These are phyloP conservation scores for Myxozyma udenii DNA, from an alignment of 805 yeast genomes.

Conservation along the genomic window DNA sequence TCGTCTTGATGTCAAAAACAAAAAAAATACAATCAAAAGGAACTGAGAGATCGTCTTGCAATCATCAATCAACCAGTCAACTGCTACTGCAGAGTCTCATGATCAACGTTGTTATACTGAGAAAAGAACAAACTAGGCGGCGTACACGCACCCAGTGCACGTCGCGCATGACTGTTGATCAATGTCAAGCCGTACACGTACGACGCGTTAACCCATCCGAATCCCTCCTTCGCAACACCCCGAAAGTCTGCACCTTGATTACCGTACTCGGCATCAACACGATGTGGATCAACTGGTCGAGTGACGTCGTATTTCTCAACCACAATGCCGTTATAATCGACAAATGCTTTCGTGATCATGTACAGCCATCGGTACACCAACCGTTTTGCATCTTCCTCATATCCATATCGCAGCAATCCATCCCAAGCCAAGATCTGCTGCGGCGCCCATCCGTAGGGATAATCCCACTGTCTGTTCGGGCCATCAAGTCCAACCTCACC, in stretches of 20 bases:
- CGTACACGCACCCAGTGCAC: conserved; percentile 77
- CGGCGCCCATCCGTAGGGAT: conserved; percentile 98
- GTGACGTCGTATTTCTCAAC: conserved; percentile 95
- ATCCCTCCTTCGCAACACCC: conserved; percentile 93
- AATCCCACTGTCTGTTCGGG: conserved; percentile 97
- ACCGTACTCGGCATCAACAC: conserved; percentile 94
- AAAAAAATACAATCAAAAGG: no score
- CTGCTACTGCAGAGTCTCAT: no score
- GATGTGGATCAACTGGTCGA: conserved; percentile 76
- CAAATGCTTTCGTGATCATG: conserved; percentile 84
- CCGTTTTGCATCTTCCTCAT: conserved; percentile 58
- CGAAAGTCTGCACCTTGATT: conserved; percentile 91
- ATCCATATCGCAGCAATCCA: conserved; percentile 75
- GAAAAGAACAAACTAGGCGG: conserved; percentile 60
- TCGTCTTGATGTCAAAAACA: no score
- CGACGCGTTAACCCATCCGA: conserved; percentile 97
- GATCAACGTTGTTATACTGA: no score
- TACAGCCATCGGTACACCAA: conserved; percentile 84
- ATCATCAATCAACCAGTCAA: no score
- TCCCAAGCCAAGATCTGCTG: conserved; percentile 94
- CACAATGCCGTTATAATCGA: conserved; percentile 88
- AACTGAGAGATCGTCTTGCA: no score
- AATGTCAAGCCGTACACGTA: conserved; percentile 68
- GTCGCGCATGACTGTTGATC: conserved; percentile 60
- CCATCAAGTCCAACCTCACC: conserved; percentile 65